phyloP scores from a whole-genome alignment of 169 alveolate genomes.

The Babesia divergens region DNA sequence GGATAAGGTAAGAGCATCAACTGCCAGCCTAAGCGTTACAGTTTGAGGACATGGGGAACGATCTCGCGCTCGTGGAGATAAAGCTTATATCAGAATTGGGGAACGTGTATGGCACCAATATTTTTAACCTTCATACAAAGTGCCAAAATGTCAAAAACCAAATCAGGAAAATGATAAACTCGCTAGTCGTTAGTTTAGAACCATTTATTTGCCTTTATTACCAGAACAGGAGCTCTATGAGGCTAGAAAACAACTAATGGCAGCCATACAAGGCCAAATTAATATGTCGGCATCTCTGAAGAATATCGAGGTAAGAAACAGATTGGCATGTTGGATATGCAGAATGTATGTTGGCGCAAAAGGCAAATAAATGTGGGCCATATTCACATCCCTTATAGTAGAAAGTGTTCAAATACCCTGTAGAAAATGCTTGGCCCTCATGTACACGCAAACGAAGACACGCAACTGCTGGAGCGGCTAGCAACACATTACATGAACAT shows the following conservation, averaged over 20 bases:
- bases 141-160: constrained; percentile 2
- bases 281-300: constrained; percentile 4
- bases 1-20: constrained; percentile 22
- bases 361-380: too few species aligned
- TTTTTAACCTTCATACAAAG: constrained; percentile 16
- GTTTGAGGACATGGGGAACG: constrained; percentile 49
- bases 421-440: constrained; percentile 11
- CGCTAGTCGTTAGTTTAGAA: constrained; percentile 1
- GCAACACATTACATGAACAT: background rate
- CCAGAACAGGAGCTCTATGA: constrained; percentile 7
- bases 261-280: constrained; percentile 10
- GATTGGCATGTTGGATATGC: too few species aligned
- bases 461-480: constrained; percentile 15
- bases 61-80: constrained; percentile 37
- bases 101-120: constrained; percentile 22
- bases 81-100: constrained; percentile 39
- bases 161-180: constrained; percentile 1
- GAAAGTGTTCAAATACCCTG: too few species aligned
- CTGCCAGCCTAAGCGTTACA: background rate
- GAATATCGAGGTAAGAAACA: constrained; percentile 29
- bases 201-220: background rate
- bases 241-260: constrained; percentile 9
- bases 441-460: background rate
- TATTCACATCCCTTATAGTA: too few species aligned
- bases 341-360: too few species aligned